A percentile compares a stretch with the other conserved stretches of the same genome.
Conservation (phyloP, 768 basidiomycete species). For the Naganishia kalamii region DNA sequence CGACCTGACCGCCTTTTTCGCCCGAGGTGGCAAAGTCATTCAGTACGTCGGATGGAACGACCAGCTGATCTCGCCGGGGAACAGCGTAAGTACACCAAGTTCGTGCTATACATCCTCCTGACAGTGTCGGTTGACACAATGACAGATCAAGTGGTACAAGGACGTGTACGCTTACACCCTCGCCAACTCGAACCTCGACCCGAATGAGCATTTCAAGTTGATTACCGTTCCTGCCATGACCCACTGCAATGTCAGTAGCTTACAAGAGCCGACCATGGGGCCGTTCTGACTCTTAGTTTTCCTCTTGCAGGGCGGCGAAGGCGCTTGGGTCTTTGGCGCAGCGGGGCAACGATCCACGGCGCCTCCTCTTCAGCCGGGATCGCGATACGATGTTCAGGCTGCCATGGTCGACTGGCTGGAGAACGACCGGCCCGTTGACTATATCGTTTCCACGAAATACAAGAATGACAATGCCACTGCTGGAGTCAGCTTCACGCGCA, state of each 20-base stretch:
- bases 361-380: not conserved
- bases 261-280: no score
- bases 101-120: not conserved
- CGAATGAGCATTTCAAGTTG: slow-evolving; percentile 1
- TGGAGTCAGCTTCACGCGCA: slow-evolving; percentile 3
- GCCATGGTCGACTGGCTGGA: slow-evolving; percentile 13
- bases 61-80: slow-evolving; percentile 10
- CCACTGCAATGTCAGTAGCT: slow-evolving; percentile 1
- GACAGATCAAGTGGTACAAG: slow-evolving; percentile 14
- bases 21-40: slow-evolving; percentile 10
- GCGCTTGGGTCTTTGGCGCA: not conserved
- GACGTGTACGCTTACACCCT: slow-evolving; percentile 9
- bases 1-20: slow-evolving; percentile 5
- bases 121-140: no score
- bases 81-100: not conserved
- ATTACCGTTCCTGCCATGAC: slow-evolving; percentile 5
- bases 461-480: not conserved
- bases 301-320: not conserved
- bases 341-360: not conserved
- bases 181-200: not conserved
- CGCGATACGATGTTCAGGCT: slow-evolving; percentile 3
- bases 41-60: slow-evolving; percentile 14
- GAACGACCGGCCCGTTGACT: not conserved
- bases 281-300: not conserved
- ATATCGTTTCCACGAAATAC: slow-evolving; percentile 13